Percentiles rank a stretch among this genome's conserved stretches.
Evolutionary conservation across 805 yeast genomes (phyloP).

Genomic region (Schwanniomyces sp.): DNA sequence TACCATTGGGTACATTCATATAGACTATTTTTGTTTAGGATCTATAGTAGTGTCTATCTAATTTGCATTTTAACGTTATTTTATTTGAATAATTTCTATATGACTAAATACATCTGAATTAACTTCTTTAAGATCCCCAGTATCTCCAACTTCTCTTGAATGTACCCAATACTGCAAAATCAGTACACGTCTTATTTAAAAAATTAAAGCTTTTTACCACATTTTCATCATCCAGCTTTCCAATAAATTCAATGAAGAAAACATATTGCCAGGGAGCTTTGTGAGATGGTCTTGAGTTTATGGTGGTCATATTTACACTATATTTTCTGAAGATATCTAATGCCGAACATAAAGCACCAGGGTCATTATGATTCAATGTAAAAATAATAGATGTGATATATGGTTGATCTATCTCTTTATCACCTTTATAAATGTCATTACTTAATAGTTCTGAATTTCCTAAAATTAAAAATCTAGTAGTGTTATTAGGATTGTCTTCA

Average conservation of each 20-base stretch:
- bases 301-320: constrained; percentile 64
- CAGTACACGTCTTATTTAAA: constrained; percentile 44
- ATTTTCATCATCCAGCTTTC: constrained; percentile 24
- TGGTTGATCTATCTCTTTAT: constrained; percentile 7
- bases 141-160: constrained; percentile 48
- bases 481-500: constrained; percentile 73
- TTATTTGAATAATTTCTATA: neutral
- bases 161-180: constrained; percentile 59
- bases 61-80: neutral
- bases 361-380: constrained; percentile 58
- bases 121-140: constrained; percentile 12
- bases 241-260: constrained; percentile 73
- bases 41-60: neutral
- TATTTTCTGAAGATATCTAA: constrained; percentile 55
- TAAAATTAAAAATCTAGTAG: constrained; percentile 80
- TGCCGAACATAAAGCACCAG: constrained; percentile 74
- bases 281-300: constrained; percentile 75
- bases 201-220: constrained; percentile 39
- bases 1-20: neutral
- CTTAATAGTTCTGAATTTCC: constrained; percentile 30
- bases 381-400: constrained; percentile 61
- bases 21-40: neutral
- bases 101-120: neutral
- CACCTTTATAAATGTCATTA: constrained; percentile 2
- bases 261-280: constrained; percentile 74